Conservation (phyloP, 495 filamentous ascomycete genomes). For the Hyphodiscus hymeniophilus region DNA sequence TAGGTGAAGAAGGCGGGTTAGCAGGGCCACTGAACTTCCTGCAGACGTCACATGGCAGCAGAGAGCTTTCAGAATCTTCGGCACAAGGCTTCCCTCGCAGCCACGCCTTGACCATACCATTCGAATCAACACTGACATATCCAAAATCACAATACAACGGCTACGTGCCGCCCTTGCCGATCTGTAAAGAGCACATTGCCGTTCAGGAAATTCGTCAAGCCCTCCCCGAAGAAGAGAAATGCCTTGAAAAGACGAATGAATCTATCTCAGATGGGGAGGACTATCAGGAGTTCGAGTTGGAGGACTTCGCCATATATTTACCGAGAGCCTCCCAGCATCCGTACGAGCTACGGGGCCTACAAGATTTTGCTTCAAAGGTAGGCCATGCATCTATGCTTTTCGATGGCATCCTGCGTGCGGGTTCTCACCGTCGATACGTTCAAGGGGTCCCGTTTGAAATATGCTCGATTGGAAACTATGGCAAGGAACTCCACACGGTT, state of each 20-base stretch:
- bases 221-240: not conserved
- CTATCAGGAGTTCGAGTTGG: conserved; percentile 10
- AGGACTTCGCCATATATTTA: conserved; percentile 14
- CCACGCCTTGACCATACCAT: not conserved
- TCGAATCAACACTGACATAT: not conserved
- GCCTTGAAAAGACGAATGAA: too few relatives aligned
- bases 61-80: not conserved
- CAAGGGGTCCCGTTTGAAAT: conserved; percentile 43
- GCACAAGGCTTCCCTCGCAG: not conserved
- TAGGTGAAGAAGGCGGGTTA: too few relatives aligned
- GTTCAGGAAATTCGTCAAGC: not conserved
- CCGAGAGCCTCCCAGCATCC: conserved; percentile 24
- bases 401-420: conserved; percentile 49
- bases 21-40: too few relatives aligned
- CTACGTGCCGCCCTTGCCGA: conserved; percentile 10
- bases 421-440: conserved; percentile 36
- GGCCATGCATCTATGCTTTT: conserved; percentile 33
- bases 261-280: not conserved
- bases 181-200: not conserved
- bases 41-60: too few relatives aligned
- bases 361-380: conserved; percentile 34
- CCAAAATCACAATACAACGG: conserved; percentile 31
- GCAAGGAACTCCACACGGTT: conserved; percentile 35
- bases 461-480: conserved; percentile 61
- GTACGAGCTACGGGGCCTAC: conserved; percentile 42